Evolutionary conservation across 1,139 yeast species (phyloP).

Genomic region (Geotrichum bryndzae): DNA sequence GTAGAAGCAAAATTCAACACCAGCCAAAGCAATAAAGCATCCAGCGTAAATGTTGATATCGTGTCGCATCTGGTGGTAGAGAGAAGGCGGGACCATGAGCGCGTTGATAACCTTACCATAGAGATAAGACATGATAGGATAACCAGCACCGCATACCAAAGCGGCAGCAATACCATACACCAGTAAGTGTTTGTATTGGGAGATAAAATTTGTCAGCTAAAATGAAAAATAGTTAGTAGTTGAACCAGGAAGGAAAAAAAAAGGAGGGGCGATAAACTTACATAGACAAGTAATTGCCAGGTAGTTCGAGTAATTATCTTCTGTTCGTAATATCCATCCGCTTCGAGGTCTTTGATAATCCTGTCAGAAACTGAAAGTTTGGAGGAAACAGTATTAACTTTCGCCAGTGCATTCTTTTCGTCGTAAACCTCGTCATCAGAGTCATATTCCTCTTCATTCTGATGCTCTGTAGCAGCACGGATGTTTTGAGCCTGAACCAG

Average conservation of each 20-base stretch:
- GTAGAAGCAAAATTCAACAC: constrained; percentile 18
- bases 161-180: constrained; percentile 33
- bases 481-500: constrained; percentile 38
- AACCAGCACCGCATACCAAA: constrained; percentile 36
- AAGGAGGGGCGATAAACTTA: constrained; percentile 3
- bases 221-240: neutral
- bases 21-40: constrained; percentile 40
- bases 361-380: constrained; percentile 3
- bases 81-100: constrained; percentile 34
- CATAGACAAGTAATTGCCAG: constrained; percentile 9
- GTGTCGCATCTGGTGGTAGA: constrained; percentile 35
- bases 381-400: constrained; percentile 2
- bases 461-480: constrained; percentile 5
- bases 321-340: neutral
- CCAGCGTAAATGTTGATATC: constrained; percentile 36
- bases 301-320: neutral
- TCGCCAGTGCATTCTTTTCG: neutral
- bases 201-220: constrained; percentile 23
- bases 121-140: constrained; percentile 39
- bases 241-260: neutral
- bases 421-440: neutral
- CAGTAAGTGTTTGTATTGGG: constrained; percentile 19
- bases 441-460: neutral
- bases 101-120: constrained; percentile 37
- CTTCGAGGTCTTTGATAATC: constrained; percentile 10